Base-by-base conservation (phyloP, 1,284 basidiomycete genomes). In the Bondarzewia mesenterica region DNA sequence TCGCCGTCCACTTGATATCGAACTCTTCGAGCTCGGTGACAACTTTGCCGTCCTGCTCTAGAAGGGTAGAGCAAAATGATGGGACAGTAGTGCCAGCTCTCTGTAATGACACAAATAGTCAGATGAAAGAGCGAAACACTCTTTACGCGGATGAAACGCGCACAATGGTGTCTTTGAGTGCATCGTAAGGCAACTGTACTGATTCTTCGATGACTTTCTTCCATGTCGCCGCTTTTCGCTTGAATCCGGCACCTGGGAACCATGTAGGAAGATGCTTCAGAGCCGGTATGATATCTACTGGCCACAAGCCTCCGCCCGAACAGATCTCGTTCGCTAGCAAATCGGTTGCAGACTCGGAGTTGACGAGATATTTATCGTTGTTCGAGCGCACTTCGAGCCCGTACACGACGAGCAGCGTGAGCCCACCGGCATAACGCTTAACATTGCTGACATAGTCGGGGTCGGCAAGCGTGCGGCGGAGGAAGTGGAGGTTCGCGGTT, bases 341-440 rank as follows among this genome's bases (percentile, higher is more conserved):
- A 42, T 72, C 66, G 32, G 85, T 71, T 50, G 75, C 78, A 48
- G 84, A 79, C 52, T 82, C 74, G 1, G 79, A 82, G 44, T 84
- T 71, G 35, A 57, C 59, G 29, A 87, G 62, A 58, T 80, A 80
- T 42, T 64, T 58, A 63, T 86, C 84, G 23, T 75, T 67, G 50
- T 71, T 70, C 1, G 71, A 66, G 20, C 67, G 59, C 27, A 73
- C 72, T 51, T 79, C 73, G 57, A 85, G 78, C 7, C 84, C 83
- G 50, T 86, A 86, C 18, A 84, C 69, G 45, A 82, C 76, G 47
- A 70, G 70, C 39, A 86, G 65, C 4, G 78, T 82, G 49, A 83
- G 59, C 7, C 74, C 75, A 18, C 83, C 83, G 7, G 80, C 73
- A 55, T 52, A 61, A 52, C 62, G 58, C 32, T 60, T 59, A 42